Evolutionary conservation across 108 stramenopile genomes (phyloP).

Genomic region (Cyclotella baltica): DNA sequence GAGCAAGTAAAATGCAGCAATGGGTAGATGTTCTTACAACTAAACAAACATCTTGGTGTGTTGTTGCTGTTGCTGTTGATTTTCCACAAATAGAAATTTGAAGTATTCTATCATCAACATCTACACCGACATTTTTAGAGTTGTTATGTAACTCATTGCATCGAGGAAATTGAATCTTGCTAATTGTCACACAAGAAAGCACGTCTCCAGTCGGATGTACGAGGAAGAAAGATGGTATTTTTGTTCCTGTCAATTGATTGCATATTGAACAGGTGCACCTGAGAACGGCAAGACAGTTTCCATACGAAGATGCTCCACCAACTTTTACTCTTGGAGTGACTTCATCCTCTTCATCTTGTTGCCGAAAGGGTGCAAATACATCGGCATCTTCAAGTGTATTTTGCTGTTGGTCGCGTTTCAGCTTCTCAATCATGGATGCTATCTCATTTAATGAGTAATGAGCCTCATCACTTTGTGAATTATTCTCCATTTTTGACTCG

Average conservation of each 20-base stretch:
- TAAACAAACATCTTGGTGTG: conserved; percentile 21
- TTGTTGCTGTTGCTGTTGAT: conserved; percentile 13
- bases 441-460: neutral
- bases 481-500: neutral
- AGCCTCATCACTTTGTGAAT: neutral
- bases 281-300: conserved; percentile 68
- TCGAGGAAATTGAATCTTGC: conserved; percentile 54
- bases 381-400: neutral
- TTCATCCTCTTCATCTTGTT: conserved; percentile 14
- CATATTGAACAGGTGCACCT: conserved; percentile 69
- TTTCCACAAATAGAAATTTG: conserved; percentile 68
- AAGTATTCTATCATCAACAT: conserved; percentile 67
- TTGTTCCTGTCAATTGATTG: neutral
- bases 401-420: neutral
- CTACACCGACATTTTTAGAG: conserved; percentile 38
- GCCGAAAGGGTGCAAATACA: conserved; percentile 12
- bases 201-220: conserved; percentile 71
- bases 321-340: neutral
- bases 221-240: conserved; percentile 36
- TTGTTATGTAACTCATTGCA: conserved; percentile 14
- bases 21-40: conserved; percentile 55
- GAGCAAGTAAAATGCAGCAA: conserved; percentile 50
- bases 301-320: conserved; percentile 50
- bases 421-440: neutral
- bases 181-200: conserved; percentile 59